Evolutionary conservation across 352 stramenopile genomes (phyloP).

Genomic region (Aphanomyces invadans): DNA sequence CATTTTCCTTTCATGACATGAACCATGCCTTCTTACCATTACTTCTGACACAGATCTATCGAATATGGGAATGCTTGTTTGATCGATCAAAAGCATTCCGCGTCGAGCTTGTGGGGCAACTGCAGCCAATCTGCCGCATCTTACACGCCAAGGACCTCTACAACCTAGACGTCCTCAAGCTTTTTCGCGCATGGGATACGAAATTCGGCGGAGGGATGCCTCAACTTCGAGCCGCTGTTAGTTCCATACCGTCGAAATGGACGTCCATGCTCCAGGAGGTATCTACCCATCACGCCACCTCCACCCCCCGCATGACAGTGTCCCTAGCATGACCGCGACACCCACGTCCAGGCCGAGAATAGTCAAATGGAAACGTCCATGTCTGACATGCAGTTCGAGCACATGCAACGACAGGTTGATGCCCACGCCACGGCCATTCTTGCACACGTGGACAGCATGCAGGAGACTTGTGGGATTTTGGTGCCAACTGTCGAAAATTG

Average conservation of each 20-base stretch:
- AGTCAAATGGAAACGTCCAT: neutral
- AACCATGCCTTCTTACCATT: neutral
- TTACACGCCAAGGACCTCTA: neutral
- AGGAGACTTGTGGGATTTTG: neutral
- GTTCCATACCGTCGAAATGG: constrained; percentile 1
- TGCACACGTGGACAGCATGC: neutral
- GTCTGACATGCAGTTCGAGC: constrained; percentile 2
- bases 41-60: neutral
- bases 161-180: neutral
- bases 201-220: neutral
- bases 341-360: neutral
- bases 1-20: neutral
- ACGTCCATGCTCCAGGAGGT: neutral
- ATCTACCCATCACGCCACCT: neutral
- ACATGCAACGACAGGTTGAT: constrained; percentile 2
- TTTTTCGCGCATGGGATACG: neutral
- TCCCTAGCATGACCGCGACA: neutral
- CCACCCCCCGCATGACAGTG: too few relatives aligned
- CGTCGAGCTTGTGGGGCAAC: neutral
- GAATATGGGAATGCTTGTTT: neutral
- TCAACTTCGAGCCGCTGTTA: neutral
- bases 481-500: constrained; percentile 10
- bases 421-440: neutral
- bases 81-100: constrained; percentile 8
- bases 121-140: neutral